phyloP scores from a whole-genome alignment of 208 protist species.

The Leishmania amazonensis region DNA sequence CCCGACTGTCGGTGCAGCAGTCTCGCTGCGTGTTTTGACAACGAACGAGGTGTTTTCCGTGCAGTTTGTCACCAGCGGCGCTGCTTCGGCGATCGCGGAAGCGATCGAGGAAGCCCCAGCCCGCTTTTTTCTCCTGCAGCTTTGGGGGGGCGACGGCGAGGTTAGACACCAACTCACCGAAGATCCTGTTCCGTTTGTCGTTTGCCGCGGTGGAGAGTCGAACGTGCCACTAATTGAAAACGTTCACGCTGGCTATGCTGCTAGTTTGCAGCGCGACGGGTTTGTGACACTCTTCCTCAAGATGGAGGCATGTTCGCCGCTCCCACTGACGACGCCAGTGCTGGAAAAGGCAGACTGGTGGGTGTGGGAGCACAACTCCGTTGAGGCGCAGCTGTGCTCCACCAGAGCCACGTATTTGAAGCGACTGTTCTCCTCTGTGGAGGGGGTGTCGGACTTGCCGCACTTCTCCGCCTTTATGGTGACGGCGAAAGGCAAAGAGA shows the following conservation, averaged over 20 bases:
- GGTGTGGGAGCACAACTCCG: slow-evolving; percentile 60
- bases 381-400: slow-evolving; percentile 50
- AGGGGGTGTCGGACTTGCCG: slow-evolving; percentile 40
- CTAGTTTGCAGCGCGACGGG: slow-evolving; percentile 33
- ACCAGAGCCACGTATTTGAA: slow-evolving; percentile 43
- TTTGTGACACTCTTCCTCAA: slow-evolving; percentile 29
- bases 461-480: slow-evolving; percentile 70
- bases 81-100: slow-evolving; percentile 3
- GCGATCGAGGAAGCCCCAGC: background rate
- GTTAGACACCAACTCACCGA: slow-evolving; percentile 19
- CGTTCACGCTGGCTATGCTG: slow-evolving; percentile 31
- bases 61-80: slow-evolving; percentile 48
- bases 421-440: slow-evolving; percentile 31
- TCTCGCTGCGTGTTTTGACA: slow-evolving; percentile 42
- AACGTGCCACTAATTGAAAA: slow-evolving; percentile 35
- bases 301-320: slow-evolving; percentile 3
- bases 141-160: slow-evolving; percentile 21
- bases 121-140: slow-evolving; percentile 25
- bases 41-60: slow-evolving; percentile 28
- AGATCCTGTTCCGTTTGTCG: slow-evolving; percentile 28
- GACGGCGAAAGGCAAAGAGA: slow-evolving; percentile 54
- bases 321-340: slow-evolving; percentile 34
- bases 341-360: slow-evolving; percentile 40
- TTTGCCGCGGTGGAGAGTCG: slow-evolving; percentile 29
- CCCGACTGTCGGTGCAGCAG: slow-evolving; percentile 38